Conservation (phyloP, 768 basidiomycete species). For the Crucibulum laeve region DNA sequence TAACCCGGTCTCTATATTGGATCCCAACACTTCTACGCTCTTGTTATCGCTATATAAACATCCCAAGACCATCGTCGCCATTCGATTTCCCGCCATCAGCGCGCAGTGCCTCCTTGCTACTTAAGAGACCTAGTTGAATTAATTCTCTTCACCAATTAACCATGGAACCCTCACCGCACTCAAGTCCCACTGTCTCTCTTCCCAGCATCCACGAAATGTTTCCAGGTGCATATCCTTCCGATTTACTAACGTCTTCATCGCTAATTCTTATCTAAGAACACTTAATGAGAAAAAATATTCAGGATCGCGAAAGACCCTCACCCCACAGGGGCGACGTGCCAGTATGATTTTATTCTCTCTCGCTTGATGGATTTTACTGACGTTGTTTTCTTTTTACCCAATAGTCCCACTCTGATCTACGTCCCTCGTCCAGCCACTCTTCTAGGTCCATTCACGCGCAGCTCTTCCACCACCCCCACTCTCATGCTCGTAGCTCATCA, state of each 20-base stretch:
- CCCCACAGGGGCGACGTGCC: too few relatives aligned
- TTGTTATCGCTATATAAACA: background rate
- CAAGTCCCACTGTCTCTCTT: slow-evolving; percentile 21
- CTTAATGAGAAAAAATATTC: slow-evolving; percentile 9
- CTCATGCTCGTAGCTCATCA: too few relatives aligned
- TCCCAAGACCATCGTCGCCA: background rate
- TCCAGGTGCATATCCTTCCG: slow-evolving; percentile 33
- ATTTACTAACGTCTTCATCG: background rate
- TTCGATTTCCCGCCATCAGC: background rate
- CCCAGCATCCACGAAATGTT: slow-evolving; percentile 56
- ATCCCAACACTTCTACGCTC: background rate
- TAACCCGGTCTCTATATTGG: background rate
- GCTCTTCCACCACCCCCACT: too few relatives aligned
- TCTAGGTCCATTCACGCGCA: too few relatives aligned
- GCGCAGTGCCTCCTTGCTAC: background rate
- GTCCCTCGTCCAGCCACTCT: too few relatives aligned
- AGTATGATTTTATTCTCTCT: too few relatives aligned
- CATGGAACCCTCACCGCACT: background rate
- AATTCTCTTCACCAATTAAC: slow-evolving; percentile 2
- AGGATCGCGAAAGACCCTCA: too few relatives aligned
- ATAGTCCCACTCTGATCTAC: too few relatives aligned
- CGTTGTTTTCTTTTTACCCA: too few relatives aligned
- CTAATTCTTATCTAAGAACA: slow-evolving; percentile 10
- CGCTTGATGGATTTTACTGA: too few relatives aligned
- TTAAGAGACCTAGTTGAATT: background rate